Evolutionary conservation across 164 flowering plant genomes (phyloP), one percentile per base, ranked within the genome.

Genomic region (Stephania yunnanensis): DNA sequence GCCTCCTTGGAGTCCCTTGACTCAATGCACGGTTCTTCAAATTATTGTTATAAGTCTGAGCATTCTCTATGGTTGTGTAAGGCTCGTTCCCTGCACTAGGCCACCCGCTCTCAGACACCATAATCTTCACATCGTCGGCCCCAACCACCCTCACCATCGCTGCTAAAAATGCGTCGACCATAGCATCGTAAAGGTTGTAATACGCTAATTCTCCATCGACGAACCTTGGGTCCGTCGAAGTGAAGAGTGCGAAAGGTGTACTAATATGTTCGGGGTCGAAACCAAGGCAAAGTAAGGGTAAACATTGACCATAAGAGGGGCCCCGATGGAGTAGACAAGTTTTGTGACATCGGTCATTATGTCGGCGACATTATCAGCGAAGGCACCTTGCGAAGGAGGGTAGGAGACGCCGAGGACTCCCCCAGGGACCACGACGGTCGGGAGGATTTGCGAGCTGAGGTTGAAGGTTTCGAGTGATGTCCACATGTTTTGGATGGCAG

Each of bases 91-190:
- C 73, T 48, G 73, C 73, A 71, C 64, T 71, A 8, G 73, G 73
- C 73, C 73, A 71, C 29, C 73, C 73, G 30, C 31, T 71, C 30
- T 71, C 73, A 25, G 73, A 52, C 10, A 71, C 64, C 20, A 71
- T 25, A 17, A 71, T 71, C 10, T 29, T 8, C 36, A 29, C 50
- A 17, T 13, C 31, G 15, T 3, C 50, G 46, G 55, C 20, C 7
- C 72, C 72, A 2, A 46, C 10, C 5, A 30, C 72, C 5, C 20
- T 46, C 72, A 7, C 58, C 50, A 46, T 46, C 5, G 72, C 22
- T 19, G 20, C 8, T 4, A 46, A 7, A 70, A 70, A 70, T 6
- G 72, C 72, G 20, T 70, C 72, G 2, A 70, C 17, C 29, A 15
- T 19, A 20, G 72, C 52, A 10, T 70, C 72, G 22, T 13, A 70